Evolutionary conservation across 2,329 filamentous ascomycete species (phyloP).

Genomic region (Chaetomiaceae sp.): DNA sequence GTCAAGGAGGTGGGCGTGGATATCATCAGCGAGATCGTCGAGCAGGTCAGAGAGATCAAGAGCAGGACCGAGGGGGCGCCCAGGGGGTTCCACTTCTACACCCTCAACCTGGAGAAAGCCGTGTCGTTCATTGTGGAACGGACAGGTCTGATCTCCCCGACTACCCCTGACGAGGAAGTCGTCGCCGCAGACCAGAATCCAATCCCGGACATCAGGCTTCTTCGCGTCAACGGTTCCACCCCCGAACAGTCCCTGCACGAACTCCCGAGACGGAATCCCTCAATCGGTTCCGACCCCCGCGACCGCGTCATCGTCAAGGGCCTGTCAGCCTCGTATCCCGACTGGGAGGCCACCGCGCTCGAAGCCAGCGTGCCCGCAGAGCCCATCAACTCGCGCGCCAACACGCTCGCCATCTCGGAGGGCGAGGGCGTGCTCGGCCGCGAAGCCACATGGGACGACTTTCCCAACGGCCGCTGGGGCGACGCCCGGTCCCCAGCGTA

Average conservation of each 20-base stretch:
- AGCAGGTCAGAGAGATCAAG: slow-evolving; percentile 64
- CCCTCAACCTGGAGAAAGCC: slow-evolving; percentile 90
- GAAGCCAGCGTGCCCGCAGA: slow-evolving; percentile 74
- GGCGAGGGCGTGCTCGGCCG: slow-evolving; percentile 83
- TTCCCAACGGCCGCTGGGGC: slow-evolving; percentile 92
- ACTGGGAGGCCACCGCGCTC: slow-evolving; percentile 67
- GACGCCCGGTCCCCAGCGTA: slow-evolving; percentile 90
- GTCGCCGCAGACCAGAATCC: slow-evolving; percentile 45
- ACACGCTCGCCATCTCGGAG: slow-evolving; percentile 89
- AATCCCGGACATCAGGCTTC: slow-evolving; percentile 39
- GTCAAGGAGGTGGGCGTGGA: slow-evolving; percentile 77
- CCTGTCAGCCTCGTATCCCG: slow-evolving; percentile 52
- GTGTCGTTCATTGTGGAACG: slow-evolving; percentile 89
- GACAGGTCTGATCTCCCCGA: slow-evolving; percentile 70
- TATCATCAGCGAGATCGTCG: slow-evolving; percentile 78
- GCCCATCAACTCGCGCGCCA: slow-evolving; percentile 70
- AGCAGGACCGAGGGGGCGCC: slow-evolving; percentile 50
- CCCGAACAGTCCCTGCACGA: slow-evolving; percentile 32
- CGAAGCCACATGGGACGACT: slow-evolving; percentile 98
- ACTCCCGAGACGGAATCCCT: slow-evolving; percentile 62
- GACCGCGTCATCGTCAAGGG: slow-evolving; percentile 81
- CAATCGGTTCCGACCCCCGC: slow-evolving; percentile 76
- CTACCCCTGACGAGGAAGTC: slow-evolving; percentile 45
- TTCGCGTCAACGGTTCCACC: slow-evolving; percentile 48
- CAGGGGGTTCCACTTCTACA: slow-evolving; percentile 94